Conservation (phyloP, 805 yeast species). For the Komagataella pastoris region DNA sequence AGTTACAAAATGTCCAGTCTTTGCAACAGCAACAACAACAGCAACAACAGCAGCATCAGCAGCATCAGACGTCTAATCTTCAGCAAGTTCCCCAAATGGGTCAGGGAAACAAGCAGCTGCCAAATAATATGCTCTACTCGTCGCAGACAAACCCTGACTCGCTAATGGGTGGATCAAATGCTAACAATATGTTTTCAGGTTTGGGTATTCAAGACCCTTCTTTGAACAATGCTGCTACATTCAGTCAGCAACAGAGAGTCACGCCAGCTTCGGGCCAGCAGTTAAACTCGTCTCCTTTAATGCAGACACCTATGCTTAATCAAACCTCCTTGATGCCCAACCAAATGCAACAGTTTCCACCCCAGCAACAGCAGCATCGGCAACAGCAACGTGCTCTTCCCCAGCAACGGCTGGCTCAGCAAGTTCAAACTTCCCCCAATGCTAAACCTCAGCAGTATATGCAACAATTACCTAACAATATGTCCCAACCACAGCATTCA, state of each 20-base stretch:
- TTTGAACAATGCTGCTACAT: constrained; percentile 8
- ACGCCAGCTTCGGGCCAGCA: neutral
- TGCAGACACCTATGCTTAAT: constrained; percentile 5
- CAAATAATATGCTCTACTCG: constrained; percentile 3
- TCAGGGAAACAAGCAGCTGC: constrained; percentile 17
- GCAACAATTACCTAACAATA: neutral
- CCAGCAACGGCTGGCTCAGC: constrained; percentile 2
- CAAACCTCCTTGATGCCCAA: constrained; percentile 7
- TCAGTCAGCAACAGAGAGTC: neutral
- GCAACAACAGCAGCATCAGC: too few relatives aligned
- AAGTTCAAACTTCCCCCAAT: neutral
- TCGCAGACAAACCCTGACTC: constrained; percentile 6
- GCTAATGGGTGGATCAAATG: constrained; percentile 1
- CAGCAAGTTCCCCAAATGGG: constrained; percentile 5
- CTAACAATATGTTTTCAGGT: neutral
- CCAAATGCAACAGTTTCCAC: constrained; percentile 13
- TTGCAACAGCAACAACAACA: constrained; percentile 8
- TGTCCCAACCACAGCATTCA: constrained; percentile 5
- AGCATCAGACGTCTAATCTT: constrained; percentile 16
- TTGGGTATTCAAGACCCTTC: neutral
- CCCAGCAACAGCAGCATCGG: constrained; percentile 13
- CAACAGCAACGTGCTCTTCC: constrained; percentile 4
- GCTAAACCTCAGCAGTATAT: constrained; percentile 1
- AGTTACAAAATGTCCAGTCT: constrained; percentile 18
- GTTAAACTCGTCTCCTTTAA: neutral